Base-by-base conservation (phyloP, 2,329 filamentous ascomycete genomes). In the Macroventuria anomochaeta region DNA sequence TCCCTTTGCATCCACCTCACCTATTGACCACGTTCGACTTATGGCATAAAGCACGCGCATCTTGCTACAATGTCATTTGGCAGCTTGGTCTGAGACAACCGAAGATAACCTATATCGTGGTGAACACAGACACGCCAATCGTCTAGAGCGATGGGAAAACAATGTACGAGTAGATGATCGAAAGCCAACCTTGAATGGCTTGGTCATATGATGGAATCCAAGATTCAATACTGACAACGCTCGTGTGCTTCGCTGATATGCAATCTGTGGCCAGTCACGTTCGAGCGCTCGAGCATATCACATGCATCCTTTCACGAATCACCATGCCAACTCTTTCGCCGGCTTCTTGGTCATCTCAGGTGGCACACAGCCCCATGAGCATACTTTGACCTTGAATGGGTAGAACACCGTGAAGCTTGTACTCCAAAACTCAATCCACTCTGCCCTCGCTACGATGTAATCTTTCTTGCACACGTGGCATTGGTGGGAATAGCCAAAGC, bases 371-470 rank as follows among this genome's bases (percentile, higher is more conserved):
- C 61, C 61, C 69, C 69, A 72, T 13, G 68, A 70, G 52, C 71
- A 73, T 0, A 71, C 69, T 36, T 58, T 56, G 17, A 69, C 55
- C 38, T 59, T 63, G 26, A 70, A 55, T 0, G 69, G 68, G 11
- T 64, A 38, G 12, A 64, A 57, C 1, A 58, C 42, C 5, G 28
- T 53, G 6, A 28, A 31, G 3, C 33, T 28, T 2, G 29, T 37
- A 26, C 37, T 51, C 68, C 69, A 73, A 29, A 68, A 70, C 40
- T 74, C 70, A 5, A 72, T 46, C 71, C 70, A 73, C 44, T 68
- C 65, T 2, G 69, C 69, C 25, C 64, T 50, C 1, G 68, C 49
- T 3, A 71, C 55, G n/a, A 70, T 46, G 42, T 68, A 74, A 7
- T 63, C 43, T 17, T 62, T 65, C 10, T 56, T 59, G 44, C 71